Conservation (phyloP, 2,329 filamentous ascomycete species). For the Penicillium sp. region DNA sequence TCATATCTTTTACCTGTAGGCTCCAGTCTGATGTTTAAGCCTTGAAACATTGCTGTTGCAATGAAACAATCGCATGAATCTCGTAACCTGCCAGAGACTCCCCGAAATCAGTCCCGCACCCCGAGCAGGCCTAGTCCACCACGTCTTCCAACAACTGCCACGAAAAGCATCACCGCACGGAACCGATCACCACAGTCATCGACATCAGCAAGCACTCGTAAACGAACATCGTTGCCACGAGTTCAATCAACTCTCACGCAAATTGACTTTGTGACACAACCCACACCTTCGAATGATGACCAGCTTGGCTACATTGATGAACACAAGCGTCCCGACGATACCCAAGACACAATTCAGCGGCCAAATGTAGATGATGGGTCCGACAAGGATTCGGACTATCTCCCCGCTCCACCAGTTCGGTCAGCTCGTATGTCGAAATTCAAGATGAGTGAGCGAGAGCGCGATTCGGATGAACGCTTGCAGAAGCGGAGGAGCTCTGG, state of each 20-base stretch:
- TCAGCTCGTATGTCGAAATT: slow-evolving; percentile 13
- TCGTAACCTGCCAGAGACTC: slow-evolving; percentile 17
- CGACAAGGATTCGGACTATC: slow-evolving; percentile 26
- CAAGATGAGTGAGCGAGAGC: slow-evolving; percentile 9
- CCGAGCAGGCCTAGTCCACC: slow-evolving; percentile 20
- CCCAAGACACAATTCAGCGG: slow-evolving; percentile 18
- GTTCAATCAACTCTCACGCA: slow-evolving; percentile 45
- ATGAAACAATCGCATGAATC: slow-evolving; percentile 28
- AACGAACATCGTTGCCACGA: slow-evolving; percentile 18
- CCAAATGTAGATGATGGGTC: slow-evolving; percentile 29
- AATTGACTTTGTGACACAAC: slow-evolving; percentile 40
- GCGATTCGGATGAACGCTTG: slow-evolving; percentile 8
- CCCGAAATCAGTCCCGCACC: slow-evolving; percentile 23
- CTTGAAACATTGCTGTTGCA: slow-evolving; percentile 19
- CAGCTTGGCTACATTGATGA: slow-evolving; percentile 36
- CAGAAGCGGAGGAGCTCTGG: slow-evolving; percentile 20
- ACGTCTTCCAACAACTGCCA: slow-evolving; percentile 10
- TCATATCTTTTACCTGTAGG: slow-evolving; percentile 16
- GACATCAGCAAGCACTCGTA: slow-evolving; percentile 22
- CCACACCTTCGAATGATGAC: slow-evolving; percentile 24
- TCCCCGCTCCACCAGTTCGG: slow-evolving; percentile 13
- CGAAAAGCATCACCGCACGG: slow-evolving; percentile 18
- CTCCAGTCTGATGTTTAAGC: slow-evolving; percentile 13
- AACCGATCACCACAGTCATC: slow-evolving; percentile 15
- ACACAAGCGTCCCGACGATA: slow-evolving; percentile 1